Evolutionary conservation across 2,329 filamentous ascomycete species (phyloP), one percentile per base, ranked within the genome.

Genomic region (Cercospora berteroae): DNA sequence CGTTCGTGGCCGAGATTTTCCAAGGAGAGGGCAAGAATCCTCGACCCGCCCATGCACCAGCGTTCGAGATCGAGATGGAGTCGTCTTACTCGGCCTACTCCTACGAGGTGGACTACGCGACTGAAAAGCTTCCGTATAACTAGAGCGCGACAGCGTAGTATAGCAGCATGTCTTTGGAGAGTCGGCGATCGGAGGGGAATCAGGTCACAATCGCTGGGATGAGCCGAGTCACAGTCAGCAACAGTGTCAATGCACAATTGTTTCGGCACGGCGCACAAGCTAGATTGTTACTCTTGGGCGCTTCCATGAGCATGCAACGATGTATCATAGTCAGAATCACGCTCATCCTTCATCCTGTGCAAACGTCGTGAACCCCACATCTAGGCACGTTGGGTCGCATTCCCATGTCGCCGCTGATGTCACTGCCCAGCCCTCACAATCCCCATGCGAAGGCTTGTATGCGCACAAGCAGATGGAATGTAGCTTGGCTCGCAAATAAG

Each of bases 11-110:
- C 10, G 68, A 70, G 64, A 62, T 70, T 10, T 66, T 60, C 33
- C 52, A 55, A 60, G 68, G 68, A 18, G 60, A 64, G 13, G 66
- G 68, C 36, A 66, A 66, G 56, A 44, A 58, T n/a, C 63, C 29
- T 6, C 68, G 68, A 10, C n/a, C 65, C 8, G 60, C 31, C 29
- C 39, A 62, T 42, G 65, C 27, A 9, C 44, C 44, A n/a, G 39
- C 33, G n/a, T 70, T 70, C 68, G 65, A 63, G 50, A 39, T 70
- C 23, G 68, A 70, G 60, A 63, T 59, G 39, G 61, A 70, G 29
- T 60, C 55, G 8, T 56, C 63, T 60, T 64, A 27, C 61, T 57
- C 61, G 9, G 48, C 61, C 36, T 64, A 57, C 39, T 36, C 50
- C n/a, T 36, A 64, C 20, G 55, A 31, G 12, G 23, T 10, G 20